Evolutionary conservation across 495 filamentous ascomycete species (phyloP).

Genomic region (Neurospora sp.): DNA sequence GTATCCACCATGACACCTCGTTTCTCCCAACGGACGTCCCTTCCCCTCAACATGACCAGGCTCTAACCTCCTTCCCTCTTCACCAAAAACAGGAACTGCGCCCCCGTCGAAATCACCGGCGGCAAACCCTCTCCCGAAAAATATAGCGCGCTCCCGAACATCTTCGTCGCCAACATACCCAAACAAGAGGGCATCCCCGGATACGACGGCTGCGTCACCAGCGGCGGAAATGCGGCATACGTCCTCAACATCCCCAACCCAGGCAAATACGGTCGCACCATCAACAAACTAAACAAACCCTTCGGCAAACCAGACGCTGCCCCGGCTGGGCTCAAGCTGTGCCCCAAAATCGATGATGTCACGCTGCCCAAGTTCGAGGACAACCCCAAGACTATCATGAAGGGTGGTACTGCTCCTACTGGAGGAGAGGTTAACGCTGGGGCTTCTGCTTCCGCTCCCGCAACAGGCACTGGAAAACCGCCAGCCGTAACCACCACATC

Average conservation of each 20-base stretch:
- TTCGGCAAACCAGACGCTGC: too few relatives aligned
- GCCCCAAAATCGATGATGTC: too few relatives aligned
- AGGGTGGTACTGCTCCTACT: too few relatives aligned
- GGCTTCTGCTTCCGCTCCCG: not conserved
- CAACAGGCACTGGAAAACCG: not conserved
- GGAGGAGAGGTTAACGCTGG: not conserved
- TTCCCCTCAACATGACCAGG: too few relatives aligned
- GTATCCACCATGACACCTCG: too few relatives aligned
- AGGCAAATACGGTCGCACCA: constrained; percentile 15
- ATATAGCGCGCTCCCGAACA: constrained; percentile 34
- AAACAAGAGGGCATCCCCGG: constrained; percentile 3
- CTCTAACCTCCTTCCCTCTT: too few relatives aligned
- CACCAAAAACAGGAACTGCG: constrained; percentile 35
- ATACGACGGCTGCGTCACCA: constrained; percentile 12
- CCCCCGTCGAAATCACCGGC: constrained; percentile 39
- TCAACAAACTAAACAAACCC: too few relatives aligned
- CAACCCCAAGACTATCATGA: too few relatives aligned
- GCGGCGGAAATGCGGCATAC: constrained; percentile 1
- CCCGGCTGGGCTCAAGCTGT: too few relatives aligned
- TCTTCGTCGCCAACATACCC: constrained; percentile 50
- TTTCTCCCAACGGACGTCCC: too few relatives aligned
- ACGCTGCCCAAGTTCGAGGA: too few relatives aligned
- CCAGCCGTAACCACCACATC: not conserved
- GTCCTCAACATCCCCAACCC: constrained; percentile 22
- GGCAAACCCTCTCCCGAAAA: constrained; percentile 19